Conservation (phyloP, 345 rosid species). For the Aquilaria malaccensis region DNA sequence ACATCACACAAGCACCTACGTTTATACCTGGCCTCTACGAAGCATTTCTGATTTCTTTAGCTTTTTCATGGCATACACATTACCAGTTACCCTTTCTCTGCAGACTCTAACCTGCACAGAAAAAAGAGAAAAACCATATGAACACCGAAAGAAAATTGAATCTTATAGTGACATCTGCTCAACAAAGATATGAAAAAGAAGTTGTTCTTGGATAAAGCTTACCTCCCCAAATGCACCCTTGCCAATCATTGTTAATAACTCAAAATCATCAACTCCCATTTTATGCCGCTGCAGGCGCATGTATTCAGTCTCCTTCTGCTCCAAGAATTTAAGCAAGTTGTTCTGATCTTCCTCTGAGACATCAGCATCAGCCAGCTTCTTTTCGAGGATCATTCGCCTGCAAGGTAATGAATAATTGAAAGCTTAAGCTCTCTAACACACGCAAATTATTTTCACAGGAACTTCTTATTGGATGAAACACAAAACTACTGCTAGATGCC, state of each 20-base stretch:
- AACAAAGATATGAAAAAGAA: slow-evolving; percentile 1
- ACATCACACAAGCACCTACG: slow-evolving; percentile 14
- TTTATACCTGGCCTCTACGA: slow-evolving; percentile 87
- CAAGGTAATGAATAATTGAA: not conserved
- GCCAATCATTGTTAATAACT: slow-evolving; percentile 74
- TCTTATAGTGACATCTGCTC: not conserved
- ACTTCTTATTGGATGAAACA: no score
- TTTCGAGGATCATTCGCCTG: slow-evolving; percentile 68
- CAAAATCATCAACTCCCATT: slow-evolving; percentile 93
- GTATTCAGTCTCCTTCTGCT: slow-evolving; percentile 93
- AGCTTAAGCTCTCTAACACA: not conserved
- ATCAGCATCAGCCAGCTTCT: slow-evolving; percentile 94
- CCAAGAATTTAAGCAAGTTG: slow-evolving; percentile 81
- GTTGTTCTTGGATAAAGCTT: slow-evolving; percentile 1
- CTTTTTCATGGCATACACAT: slow-evolving; percentile 96
- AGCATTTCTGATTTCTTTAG: slow-evolving; percentile 94
- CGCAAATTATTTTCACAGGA: no score
- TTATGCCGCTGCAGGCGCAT: slow-evolving; percentile 97
- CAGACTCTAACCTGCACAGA: slow-evolving; percentile 78
- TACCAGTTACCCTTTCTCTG: slow-evolving; percentile 77
- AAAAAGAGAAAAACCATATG: not conserved
- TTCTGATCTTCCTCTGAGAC: slow-evolving; percentile 94
- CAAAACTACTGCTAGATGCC: no score
- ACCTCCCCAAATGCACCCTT: slow-evolving; percentile 94
- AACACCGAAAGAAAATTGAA: not conserved